Evolutionary conservation across 306 rosid species (phyloP).

Genomic region (Hippophae rhamnoides): DNA sequence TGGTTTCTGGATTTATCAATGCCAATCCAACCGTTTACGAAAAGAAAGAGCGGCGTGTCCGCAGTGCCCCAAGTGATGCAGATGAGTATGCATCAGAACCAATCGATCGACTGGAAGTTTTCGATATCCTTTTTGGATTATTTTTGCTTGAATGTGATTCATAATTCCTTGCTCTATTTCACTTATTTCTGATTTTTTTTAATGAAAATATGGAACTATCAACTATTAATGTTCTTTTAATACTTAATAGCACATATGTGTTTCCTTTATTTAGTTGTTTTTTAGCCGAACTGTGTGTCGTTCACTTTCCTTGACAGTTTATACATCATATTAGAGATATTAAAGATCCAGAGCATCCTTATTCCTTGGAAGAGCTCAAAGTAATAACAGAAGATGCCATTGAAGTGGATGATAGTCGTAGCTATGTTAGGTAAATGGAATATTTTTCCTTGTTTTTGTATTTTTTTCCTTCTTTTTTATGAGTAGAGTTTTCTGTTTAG

Average conservation of each 20-base stretch:
- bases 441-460: not conserved
- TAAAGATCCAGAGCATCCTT: slow-evolving; percentile 86
- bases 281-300: no score
- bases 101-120: slow-evolving; percentile 73
- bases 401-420: slow-evolving; percentile 60
- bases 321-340: slow-evolving; percentile 82
- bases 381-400: slow-evolving; percentile 82
- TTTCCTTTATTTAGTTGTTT: not conserved
- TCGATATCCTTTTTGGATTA: slow-evolving; percentile 59
- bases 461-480: not conserved
- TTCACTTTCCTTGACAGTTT: slow-evolving; percentile 41
- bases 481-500: not conserved
- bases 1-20: slow-evolving; percentile 73
- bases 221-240: not conserved
- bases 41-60: slow-evolving; percentile 73
- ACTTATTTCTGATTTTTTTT: no score
- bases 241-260: not conserved
- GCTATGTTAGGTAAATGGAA: slow-evolving; percentile 60
- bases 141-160: not conserved
- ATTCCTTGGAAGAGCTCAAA: slow-evolving; percentile 93
- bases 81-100: slow-evolving; percentile 46
- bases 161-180: not conserved
- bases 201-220: no score
- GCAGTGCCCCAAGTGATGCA: slow-evolving; percentile 25
- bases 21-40: slow-evolving; percentile 71